Base-by-base conservation (phyloP, 129 eudicot genomes). In the Helianthus tuberosus region DNA sequence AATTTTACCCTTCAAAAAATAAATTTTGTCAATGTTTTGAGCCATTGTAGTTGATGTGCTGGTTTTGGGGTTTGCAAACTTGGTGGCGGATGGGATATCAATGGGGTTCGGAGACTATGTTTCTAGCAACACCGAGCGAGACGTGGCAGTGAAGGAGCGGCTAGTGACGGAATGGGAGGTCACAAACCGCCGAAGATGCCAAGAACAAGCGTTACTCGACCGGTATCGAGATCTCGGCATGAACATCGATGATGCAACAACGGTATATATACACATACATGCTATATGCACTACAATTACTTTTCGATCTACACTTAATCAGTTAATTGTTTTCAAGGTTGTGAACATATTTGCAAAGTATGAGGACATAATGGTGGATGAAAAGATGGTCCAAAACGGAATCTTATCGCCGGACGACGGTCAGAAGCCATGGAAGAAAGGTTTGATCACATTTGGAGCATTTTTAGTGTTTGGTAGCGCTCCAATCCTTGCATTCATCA, bases 81-180 rank as follows among this genome's bases (percentile, higher is more conserved):
- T 91, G 67, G 97, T 91, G 71, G 97, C 92, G 0, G 97, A 88
- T 78, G 97, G 95, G 9, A 91, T 88, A 75, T 91, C 97, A 50
- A 88, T 91, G 97, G 97, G 97, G 52, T 88, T 91, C 11, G 97
- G 95, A 29, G 97, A 91, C 83, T 91, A 76, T 27, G 86, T 91
- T 66, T 88, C 95, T 1, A 91, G 84, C 35, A 75, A 83, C 84
- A 88, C 97, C 5, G 95, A 86, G 78, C 84, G 71, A 49, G 91
- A 84, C 12, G 90, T 91, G 78, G 91, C 97, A 29, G 82, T 72
- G 25, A 91, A 75, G 76, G 95, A 91, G 83, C 85, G 88, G 66
- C 69, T 75, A 9, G 88, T 91, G 32, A 75, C 91, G 4, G 79
- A 75, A 44, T 91, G 97, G 97, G 97, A 91, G 63, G 95, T 88